These are phyloP conservation scores for Ustilago esculenta DNA, from an alignment of 1,284 basidiomycete genomes.

Conservation along the genomic window DNA sequence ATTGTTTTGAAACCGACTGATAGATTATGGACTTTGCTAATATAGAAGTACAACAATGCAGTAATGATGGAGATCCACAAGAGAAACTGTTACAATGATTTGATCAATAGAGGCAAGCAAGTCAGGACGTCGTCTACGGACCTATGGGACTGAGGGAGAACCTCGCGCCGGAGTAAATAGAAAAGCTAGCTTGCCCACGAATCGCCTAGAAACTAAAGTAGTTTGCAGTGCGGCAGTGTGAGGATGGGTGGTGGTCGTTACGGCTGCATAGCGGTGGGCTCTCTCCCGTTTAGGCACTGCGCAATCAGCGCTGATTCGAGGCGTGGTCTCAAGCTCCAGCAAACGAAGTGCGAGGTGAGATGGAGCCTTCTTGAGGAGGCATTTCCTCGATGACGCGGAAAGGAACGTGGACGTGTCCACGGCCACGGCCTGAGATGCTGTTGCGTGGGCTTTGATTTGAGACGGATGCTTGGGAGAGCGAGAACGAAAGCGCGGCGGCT, in stretches of 20 bases:
- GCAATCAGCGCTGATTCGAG: slow-evolving; percentile 4
- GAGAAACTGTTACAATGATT: too few species aligned
- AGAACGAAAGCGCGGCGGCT: slow-evolving; percentile 6
- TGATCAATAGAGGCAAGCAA: not conserved
- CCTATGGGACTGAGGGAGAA: not conserved
- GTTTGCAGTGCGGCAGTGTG: too few species aligned
- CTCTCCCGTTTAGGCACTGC: too few species aligned
- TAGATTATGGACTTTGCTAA: slow-evolving; percentile 9
- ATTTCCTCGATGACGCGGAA: slow-evolving; percentile 22
- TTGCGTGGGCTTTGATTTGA: slow-evolving; percentile 32
- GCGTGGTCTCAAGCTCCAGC: slow-evolving; percentile 12
- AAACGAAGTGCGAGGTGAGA: slow-evolving; percentile 27
- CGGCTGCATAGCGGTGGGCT: too few species aligned
- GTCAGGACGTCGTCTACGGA: slow-evolving; percentile 15
- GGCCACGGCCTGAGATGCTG: slow-evolving; percentile 36
- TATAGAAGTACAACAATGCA: slow-evolving; percentile 19
- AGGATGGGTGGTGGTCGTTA: too few species aligned
- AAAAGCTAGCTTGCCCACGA: too few species aligned
- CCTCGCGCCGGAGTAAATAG: slow-evolving; percentile 8
- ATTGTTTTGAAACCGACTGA: not conserved
- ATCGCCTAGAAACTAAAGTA: too few species aligned
- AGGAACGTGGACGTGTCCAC: slow-evolving; percentile 31
- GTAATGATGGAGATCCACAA: not conserved
- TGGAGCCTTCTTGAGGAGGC: slow-evolving; percentile 7
- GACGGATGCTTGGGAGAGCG: slow-evolving; percentile 16